These are phyloP conservation scores for Plantago ovata DNA, from an alignment of 257 asterid genomes.

Conservation along the genomic window DNA sequence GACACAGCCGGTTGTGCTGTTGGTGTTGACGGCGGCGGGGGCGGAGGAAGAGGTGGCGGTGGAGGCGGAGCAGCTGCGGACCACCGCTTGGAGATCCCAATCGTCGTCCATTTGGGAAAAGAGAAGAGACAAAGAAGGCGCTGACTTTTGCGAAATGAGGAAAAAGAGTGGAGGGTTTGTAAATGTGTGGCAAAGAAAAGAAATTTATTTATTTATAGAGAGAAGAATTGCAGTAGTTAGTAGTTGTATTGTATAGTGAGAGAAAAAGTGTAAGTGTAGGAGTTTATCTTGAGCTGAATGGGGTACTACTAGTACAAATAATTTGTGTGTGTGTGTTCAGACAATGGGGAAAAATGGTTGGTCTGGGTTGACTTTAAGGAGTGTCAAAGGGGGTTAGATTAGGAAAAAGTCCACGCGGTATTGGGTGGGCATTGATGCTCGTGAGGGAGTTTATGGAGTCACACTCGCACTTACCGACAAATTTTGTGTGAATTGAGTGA, in stretches of 20 bases:
- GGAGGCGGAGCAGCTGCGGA: constrained; percentile 73
- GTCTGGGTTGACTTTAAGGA: constrained; percentile 38
- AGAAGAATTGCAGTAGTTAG: constrained; percentile 19
- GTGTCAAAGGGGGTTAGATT: constrained; percentile 45
- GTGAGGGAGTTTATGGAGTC: constrained; percentile 24
- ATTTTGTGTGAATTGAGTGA: constrained; percentile 19
- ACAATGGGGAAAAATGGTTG: constrained; percentile 2
- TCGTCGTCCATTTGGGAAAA: constrained; percentile 64
- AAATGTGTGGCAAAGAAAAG: constrained; percentile 21
- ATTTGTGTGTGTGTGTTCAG: not conserved
- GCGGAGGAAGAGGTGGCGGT: constrained; percentile 26
- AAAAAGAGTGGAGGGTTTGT: constrained; percentile 19
- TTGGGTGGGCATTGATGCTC: constrained; percentile 20
- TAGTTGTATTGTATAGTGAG: no score
- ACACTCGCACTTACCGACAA: constrained; percentile 31
- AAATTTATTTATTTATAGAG: constrained; percentile 34
- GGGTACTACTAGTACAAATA: no score
- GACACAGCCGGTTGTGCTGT: no score
- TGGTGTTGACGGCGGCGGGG: constrained; percentile 21
- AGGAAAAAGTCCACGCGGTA: constrained; percentile 63
- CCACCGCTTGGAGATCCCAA: constrained; percentile 97
- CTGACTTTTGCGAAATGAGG: constrained; percentile 38
- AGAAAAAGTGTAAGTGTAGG: constrained; percentile 21
- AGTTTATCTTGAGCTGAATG: not conserved
- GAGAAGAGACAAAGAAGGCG: constrained; percentile 49